These are phyloP conservation scores for Verticillium nubilum DNA, from an alignment of 2,329 filamentous ascomycete species.

Conservation along the genomic window DNA sequence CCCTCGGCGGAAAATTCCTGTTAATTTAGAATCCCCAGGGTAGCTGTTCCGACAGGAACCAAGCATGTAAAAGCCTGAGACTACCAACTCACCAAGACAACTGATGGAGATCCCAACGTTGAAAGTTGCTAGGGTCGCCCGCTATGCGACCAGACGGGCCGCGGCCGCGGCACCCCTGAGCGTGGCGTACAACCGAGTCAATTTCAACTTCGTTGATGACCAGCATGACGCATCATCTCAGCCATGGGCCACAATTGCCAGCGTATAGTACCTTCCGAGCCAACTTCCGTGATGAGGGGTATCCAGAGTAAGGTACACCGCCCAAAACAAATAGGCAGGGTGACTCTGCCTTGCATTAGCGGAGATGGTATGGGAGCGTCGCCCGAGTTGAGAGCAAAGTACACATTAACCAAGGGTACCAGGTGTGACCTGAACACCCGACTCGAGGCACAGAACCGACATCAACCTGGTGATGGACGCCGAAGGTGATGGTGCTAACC, in stretches of 20 bases:
- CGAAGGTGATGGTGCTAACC: neutral
- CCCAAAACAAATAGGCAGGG: neutral
- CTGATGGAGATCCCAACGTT: neutral
- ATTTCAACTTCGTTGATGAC: neutral
- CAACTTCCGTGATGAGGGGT: neutral
- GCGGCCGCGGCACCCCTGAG: slow-evolving; percentile 2
- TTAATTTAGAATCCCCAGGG: neutral
- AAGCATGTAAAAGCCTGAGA: neutral
- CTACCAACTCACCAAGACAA: neutral
- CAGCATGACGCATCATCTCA: neutral
- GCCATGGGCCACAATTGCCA: neutral
- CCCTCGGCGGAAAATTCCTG: neutral
- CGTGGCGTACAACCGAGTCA: neutral
- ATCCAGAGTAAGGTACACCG: neutral
- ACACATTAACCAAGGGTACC: neutral
- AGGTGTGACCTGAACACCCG: neutral
- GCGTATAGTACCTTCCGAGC: neutral
- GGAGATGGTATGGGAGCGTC: neutral
- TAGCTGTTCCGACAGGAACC: neutral
- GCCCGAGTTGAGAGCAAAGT: neutral
- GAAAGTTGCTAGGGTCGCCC: neutral
- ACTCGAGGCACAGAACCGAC: neutral
- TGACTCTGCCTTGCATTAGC: slow-evolving; percentile 2
- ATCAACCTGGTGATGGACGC: neutral
- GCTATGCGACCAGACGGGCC: slow-evolving; percentile 3